Conservation (phyloP, 441 rosid genomes). For the Pelargonium cotyledonis region DNA sequence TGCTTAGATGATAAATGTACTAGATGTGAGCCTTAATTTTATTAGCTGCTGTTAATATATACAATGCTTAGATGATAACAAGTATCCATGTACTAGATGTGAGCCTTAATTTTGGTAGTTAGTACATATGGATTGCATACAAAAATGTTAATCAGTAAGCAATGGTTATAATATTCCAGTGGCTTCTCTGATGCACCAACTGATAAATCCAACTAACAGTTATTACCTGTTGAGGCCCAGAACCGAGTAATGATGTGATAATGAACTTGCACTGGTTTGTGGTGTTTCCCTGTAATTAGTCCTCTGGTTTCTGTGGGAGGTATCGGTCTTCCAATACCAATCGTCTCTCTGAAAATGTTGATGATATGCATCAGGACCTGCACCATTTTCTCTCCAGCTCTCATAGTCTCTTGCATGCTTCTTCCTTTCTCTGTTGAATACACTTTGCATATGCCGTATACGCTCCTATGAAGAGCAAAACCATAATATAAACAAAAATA, state of each 20-base stretch:
- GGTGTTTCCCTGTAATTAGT: slow-evolving; percentile 52
- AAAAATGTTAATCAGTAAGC: too few relatives aligned
- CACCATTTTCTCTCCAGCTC: slow-evolving; percentile 71
- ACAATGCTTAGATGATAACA: neutral
- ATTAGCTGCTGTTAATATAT: neutral
- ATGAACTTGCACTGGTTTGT: slow-evolving; percentile 44
- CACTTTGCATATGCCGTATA: slow-evolving; percentile 91
- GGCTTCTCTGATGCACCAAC: too few relatives aligned
- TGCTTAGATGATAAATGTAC: too few relatives aligned
- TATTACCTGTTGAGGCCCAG: slow-evolving; percentile 87
- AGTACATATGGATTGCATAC: too few relatives aligned
- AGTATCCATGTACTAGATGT: too few relatives aligned
- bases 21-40: too few relatives aligned
- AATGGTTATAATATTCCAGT: too few relatives aligned
- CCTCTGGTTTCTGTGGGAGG: slow-evolving; percentile 55
- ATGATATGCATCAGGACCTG: slow-evolving; percentile 42
- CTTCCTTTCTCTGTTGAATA: slow-evolving; percentile 79
- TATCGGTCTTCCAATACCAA: slow-evolving; percentile 89
- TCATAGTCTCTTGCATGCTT: slow-evolving; percentile 62
- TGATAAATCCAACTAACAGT: slow-evolving; percentile 2
- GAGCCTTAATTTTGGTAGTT: too few relatives aligned
- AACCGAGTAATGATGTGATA: slow-evolving; percentile 84
- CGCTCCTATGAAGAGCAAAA: slow-evolving; percentile 54
- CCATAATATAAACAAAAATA: neutral
- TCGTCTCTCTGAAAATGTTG: slow-evolving; percentile 90